phyloP scores from a whole-genome alignment of 305 asterid species.

The Coffea humblotiana region DNA sequence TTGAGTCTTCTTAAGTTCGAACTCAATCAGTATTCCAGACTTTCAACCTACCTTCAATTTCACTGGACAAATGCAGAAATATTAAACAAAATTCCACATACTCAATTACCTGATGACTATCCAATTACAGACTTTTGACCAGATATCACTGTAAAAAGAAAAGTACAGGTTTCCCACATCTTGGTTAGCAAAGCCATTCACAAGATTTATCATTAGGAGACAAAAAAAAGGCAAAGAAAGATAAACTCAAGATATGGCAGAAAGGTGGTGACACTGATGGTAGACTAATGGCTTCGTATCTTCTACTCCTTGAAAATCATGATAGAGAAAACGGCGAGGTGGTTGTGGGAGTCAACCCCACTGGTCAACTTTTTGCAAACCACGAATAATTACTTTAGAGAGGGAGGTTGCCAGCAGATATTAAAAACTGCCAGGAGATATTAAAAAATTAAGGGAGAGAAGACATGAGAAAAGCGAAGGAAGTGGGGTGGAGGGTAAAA shows the following conservation, averaged over 20 bases:
- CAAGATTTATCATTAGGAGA: background rate
- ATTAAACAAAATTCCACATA: background rate
- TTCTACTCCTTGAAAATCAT: background rate
- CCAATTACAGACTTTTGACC: background rate
- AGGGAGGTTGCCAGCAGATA: background rate
- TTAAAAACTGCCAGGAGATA: background rate
- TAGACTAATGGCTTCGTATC: background rate
- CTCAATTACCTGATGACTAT: background rate
- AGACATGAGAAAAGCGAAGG: too few species aligned
- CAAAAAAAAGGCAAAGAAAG: background rate
- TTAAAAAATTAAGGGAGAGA: background rate
- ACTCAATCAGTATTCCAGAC: background rate
- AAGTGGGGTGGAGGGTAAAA: background rate
- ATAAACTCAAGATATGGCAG: background rate
- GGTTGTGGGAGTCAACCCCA: background rate
- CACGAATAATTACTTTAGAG: background rate
- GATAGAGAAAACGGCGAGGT: background rate
- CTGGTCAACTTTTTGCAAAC: background rate
- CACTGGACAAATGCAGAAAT: background rate
- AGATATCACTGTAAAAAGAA: background rate
- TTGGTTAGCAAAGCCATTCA: background rate
- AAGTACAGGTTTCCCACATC: background rate
- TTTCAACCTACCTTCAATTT: background rate
- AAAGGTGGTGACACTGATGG: background rate
- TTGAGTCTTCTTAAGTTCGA: background rate